Evolutionary conservation across 257 asterid genomes (phyloP).

Genomic region (Solanum acaule): DNA sequence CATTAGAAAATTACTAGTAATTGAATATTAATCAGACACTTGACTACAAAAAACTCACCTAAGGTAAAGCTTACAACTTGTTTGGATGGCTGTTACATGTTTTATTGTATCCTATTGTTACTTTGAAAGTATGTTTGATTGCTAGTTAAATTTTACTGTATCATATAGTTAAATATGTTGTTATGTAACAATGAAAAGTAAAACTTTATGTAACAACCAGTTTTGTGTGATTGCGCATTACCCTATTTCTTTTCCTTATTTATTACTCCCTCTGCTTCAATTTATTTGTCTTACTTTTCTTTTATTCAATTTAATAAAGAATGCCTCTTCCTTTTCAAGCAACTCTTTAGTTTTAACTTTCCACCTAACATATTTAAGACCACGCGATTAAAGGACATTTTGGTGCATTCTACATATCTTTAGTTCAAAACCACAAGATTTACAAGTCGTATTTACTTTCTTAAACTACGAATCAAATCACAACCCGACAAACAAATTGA

Average conservation of each 20-base stretch:
- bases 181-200: background rate
- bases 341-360: background rate
- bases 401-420: background rate
- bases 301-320: background rate
- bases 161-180: background rate
- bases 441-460: background rate
- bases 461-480: background rate
- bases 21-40: background rate
- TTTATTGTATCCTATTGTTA: background rate
- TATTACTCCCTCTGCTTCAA: background rate
- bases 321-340: background rate
- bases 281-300: background rate
- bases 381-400: background rate
- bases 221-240: background rate
- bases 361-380: background rate
- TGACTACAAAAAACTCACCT: background rate
- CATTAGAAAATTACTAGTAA: background rate
- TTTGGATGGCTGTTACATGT: background rate
- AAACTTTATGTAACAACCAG: background rate
- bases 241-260: background rate
- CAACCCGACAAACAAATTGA: background rate
- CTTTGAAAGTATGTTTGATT: background rate
- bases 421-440: background rate
- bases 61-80: background rate
- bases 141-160: background rate